Evolutionary conservation across 441 rosid species (phyloP).

Genomic region (Pelargonium cotyledonis): DNA sequence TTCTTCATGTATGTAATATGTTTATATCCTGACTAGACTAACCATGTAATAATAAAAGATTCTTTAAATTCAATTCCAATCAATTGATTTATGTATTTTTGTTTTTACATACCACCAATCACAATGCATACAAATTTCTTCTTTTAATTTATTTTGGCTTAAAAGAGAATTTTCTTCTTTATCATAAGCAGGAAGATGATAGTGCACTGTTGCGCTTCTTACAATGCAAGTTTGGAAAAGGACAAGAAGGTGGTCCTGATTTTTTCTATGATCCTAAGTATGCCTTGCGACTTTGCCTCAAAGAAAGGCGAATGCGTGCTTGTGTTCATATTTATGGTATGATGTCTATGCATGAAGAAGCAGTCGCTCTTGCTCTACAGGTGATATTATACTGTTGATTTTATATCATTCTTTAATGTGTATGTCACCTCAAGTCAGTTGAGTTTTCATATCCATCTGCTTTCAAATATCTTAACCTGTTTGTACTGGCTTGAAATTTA

Average conservation of each 20-base stretch:
- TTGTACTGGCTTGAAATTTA: not conserved
- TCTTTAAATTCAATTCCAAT: not conserved
- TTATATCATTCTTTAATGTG: constrained; percentile 5
- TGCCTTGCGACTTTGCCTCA: constrained; percentile 96
- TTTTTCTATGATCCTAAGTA: constrained; percentile 98
- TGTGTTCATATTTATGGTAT: constrained; percentile 96
- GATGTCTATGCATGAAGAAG: constrained; percentile 99
- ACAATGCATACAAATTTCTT: not conserved
- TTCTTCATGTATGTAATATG: not conserved
- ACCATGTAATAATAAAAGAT: not conserved
- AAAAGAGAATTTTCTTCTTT: constrained; percentile 11
- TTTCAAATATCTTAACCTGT: not conserved
- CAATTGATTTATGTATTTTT: not conserved
- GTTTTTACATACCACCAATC: not conserved
- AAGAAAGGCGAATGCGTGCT: constrained; percentile 93
- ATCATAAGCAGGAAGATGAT: constrained; percentile 73
- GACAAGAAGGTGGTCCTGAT: constrained; percentile 78
- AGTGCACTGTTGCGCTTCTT: constrained; percentile 86
- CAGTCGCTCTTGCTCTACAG: constrained; percentile 99
- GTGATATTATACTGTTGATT: constrained; percentile 31
- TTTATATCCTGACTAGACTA: not conserved
- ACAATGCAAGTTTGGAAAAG: constrained; percentile 97
- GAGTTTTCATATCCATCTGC: not conserved
- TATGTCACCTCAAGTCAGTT: constrained; percentile 14
- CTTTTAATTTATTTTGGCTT: not conserved